Evolutionary conservation across 1,284 basidiomycete genomes (phyloP).

Genomic region (Chalciporus piperatoides): DNA sequence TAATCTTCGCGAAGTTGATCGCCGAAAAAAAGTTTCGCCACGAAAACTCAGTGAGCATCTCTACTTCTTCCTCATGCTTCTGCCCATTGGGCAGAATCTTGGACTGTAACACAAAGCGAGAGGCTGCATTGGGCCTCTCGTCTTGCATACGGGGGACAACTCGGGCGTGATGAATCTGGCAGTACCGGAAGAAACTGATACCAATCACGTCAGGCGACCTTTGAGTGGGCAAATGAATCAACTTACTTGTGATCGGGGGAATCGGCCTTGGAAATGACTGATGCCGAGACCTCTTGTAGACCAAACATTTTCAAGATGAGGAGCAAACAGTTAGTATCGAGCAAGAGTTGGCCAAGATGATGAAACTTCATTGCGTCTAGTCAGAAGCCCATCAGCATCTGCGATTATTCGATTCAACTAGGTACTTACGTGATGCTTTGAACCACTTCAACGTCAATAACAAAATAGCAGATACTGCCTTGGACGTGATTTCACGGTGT

Average conservation of each 20-base stretch:
- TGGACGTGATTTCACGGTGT: slow-evolving; percentile 97
- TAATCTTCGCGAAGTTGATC: slow-evolving; percentile 98
- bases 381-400: slow-evolving; percentile 5
- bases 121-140: slow-evolving; percentile 52
- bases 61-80: slow-evolving; percentile 79
- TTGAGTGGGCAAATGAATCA: background rate
- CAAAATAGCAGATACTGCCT: slow-evolving; percentile 94
- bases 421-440: slow-evolving; percentile 86
- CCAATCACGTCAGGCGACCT: slow-evolving; percentile 13
- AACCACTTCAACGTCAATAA: slow-evolving; percentile 95
- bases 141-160: slow-evolving; percentile 57
- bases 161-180: slow-evolving; percentile 70
- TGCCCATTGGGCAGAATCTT: slow-evolving; percentile 64
- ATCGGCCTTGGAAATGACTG: slow-evolving; percentile 87
- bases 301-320: slow-evolving; percentile 98
- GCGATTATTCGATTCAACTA: background rate
- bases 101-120: slow-evolving; percentile 53
- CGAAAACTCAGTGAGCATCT: slow-evolving; percentile 90
- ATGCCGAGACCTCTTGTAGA: slow-evolving; percentile 83
- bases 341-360: slow-evolving; percentile 89
- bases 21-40: slow-evolving; percentile 98
- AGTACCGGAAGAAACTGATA: slow-evolving; percentile 92
- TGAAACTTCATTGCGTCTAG: slow-evolving; percentile 98
- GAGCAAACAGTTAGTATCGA: slow-evolving; percentile 94
- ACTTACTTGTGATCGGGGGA: slow-evolving; percentile 79